Base-by-base conservation (phyloP, 768 basidiomycete species). In the Sarcodon aspratus region DNA sequence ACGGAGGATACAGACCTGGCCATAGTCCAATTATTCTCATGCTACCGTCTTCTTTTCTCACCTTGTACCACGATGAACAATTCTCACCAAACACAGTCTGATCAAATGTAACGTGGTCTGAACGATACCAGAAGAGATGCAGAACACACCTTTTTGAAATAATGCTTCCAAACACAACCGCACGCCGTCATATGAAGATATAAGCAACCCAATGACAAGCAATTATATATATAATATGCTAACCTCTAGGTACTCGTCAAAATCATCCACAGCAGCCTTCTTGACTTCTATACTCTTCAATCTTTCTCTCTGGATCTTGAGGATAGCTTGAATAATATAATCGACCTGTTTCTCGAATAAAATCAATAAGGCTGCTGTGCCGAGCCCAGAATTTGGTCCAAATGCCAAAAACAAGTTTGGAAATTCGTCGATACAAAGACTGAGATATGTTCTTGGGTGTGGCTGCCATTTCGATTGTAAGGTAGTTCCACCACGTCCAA, bases 61-160 rank as follows among this genome's bases (percentile, higher is more conserved):
- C 66, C 57, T 81, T 81, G 57, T 81, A 82, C 80, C 82, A 84
- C 33, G 77, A 77, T 11, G 71, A 64, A 54, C 79, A 82, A 52
- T 74, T 74, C 44, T 72, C 68, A 35, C 72, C 69, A 57, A 74
- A 82, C 2, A 81, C 77, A 4, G 77, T 80, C 75, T 79, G 47
- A 27, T 27, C 5, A 27, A 27, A 7, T 8, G 17, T 12, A 17
- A 7, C 27, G 10, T 7, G n/a, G 17, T 50, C 32, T 46, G 42
- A 27, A 6, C 6, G 2, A 21, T 27, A 10, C 48, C 34, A 18
- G 36, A 11, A 4, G 34, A 15, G n/a, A 8, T 10, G 31, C 9
- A 31, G 32, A n/a, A 52, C 63, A 31, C 32, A 73, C 76, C 52
- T 55, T 68, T 3, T 68, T 70, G 61, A 75, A 76, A 50, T 74